phyloP scores from a whole-genome alignment of 768 basidiomycete genomes.

The Suillus paluster region DNA sequence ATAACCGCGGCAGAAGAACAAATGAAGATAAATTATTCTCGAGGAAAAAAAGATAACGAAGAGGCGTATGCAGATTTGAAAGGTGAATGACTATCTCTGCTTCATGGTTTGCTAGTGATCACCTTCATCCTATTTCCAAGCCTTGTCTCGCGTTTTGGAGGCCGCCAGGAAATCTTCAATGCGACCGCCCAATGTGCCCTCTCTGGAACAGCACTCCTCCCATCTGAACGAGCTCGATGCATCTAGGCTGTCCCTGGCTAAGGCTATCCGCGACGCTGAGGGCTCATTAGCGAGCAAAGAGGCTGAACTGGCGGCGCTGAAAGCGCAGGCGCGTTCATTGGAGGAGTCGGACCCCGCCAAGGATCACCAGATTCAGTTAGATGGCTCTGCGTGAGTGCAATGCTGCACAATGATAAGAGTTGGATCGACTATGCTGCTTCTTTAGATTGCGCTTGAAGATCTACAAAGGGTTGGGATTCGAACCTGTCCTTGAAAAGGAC shows the following conservation, averaged over 20 bases:
- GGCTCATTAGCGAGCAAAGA: slow-evolving; percentile 67
- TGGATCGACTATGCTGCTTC: slow-evolving; percentile 12
- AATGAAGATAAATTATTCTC: slow-evolving; percentile 59
- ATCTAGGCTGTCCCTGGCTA: slow-evolving; percentile 65
- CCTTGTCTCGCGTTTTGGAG: slow-evolving; percentile 65
- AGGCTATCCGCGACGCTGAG: slow-evolving; percentile 77
- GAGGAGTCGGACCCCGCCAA: slow-evolving; percentile 74
- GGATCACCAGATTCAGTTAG: slow-evolving; percentile 72
- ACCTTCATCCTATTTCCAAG: slow-evolving; percentile 39
- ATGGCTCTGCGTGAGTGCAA: slow-evolving; percentile 63
- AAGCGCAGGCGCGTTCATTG: slow-evolving; percentile 61
- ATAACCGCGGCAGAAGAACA: slow-evolving; percentile 76
- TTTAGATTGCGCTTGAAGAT: slow-evolving; percentile 67
- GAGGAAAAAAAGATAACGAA: slow-evolving; percentile 69
- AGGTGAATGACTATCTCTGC: slow-evolving; percentile 41
- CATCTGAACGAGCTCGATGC: slow-evolving; percentile 68
- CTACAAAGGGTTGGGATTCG: slow-evolving; percentile 74
- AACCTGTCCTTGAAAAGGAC: slow-evolving; percentile 60
- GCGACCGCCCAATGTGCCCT: slow-evolving; percentile 71
- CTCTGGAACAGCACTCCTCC: slow-evolving; percentile 61
- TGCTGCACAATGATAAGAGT: background rate
- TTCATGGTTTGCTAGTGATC: background rate
- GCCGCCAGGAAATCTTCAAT: slow-evolving; percentile 72
- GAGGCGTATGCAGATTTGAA: slow-evolving; percentile 68
- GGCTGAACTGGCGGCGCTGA: slow-evolving; percentile 68